Evolutionary conservation across 129 eudicot genomes (phyloP).

Genomic region (Lactuca saligna): DNA sequence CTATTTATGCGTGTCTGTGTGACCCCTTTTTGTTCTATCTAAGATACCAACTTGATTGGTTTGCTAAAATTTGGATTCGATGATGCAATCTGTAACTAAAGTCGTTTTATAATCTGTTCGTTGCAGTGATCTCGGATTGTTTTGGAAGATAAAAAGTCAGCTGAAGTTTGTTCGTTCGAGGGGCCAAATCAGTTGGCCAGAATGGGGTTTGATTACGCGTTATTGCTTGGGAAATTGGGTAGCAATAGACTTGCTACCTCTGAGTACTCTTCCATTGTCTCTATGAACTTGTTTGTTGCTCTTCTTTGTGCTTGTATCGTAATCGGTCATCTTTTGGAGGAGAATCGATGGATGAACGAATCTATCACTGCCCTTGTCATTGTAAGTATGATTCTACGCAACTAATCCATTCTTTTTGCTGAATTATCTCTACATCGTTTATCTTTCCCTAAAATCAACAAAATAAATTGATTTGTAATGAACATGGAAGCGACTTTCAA

Average conservation of each 20-base stretch:
- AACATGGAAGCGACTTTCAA: conserved; percentile 5
- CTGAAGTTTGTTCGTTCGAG: conserved; percentile 31
- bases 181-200: conserved; percentile 31
- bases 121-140: conserved; percentile 29
- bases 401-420: not conserved
- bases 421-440: not conserved
- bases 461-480: not conserved
- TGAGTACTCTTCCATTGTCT: conserved; percentile 62
- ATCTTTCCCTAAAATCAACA: not conserved
- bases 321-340: conserved; percentile 87
- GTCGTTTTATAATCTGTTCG: conserved; percentile 9
- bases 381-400: conserved; percentile 41
- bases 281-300: conserved; percentile 74
- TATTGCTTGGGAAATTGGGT: conserved; percentile 35
- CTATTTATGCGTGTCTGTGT: not conserved
- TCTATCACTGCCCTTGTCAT: conserved; percentile 84
- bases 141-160: conserved; percentile 22
- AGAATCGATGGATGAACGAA: conserved; percentile 91
- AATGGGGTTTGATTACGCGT: conserved; percentile 54
- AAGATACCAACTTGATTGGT: not conserved
- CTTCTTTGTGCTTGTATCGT: conserved; percentile 86
- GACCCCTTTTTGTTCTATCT: conserved; percentile 1
- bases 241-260: conserved; percentile 37
- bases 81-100: conserved; percentile 18
- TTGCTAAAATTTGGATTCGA: conserved; percentile 2